phyloP scores from a whole-genome alignment of 768 basidiomycete species.

The Mycena rebaudengoi region DNA sequence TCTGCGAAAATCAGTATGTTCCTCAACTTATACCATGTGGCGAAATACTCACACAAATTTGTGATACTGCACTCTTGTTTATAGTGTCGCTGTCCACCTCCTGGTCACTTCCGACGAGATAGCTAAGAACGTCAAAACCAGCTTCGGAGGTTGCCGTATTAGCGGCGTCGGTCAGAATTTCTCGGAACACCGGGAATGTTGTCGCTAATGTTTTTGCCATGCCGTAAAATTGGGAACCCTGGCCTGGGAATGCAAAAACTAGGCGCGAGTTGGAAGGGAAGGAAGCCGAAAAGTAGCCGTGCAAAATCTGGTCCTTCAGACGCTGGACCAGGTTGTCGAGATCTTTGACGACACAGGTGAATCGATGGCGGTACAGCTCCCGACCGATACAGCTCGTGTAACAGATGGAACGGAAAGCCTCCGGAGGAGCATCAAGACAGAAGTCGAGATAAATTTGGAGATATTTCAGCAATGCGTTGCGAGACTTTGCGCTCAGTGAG shows the following conservation, averaged over 20 bases:
- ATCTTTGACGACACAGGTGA: conserved; percentile 40
- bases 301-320: conserved; percentile 35
- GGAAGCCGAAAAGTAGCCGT: not conserved
- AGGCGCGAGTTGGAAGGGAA: conserved; percentile 4
- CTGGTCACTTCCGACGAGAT: conserved; percentile 27
- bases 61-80: conserved; percentile 41
- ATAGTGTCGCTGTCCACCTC: conserved; percentile 33
- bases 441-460: conserved; percentile 43
- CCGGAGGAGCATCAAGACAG: conserved; percentile 31
- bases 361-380: conserved; percentile 44
- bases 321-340: conserved; percentile 43
- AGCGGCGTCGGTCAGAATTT: conserved; percentile 37
- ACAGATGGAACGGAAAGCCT: conserved; percentile 42
- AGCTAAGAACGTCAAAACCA: conserved; percentile 39
- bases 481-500: conserved; percentile 45
- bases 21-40: no score
- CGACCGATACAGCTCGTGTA: conserved; percentile 47
- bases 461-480: conserved; percentile 38
- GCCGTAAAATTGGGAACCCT: conserved; percentile 47
- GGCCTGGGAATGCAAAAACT: conserved; percentile 46
- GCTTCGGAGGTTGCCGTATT: conserved; percentile 35
- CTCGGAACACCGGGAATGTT: conserved; percentile 38
- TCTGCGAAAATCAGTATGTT: no score
- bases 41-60: conserved; percentile 38
- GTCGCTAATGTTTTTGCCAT: conserved; percentile 43